These are phyloP conservation scores for Suillus spraguei DNA, from an alignment of 768 basidiomycete genomes.

Conservation along the genomic window DNA sequence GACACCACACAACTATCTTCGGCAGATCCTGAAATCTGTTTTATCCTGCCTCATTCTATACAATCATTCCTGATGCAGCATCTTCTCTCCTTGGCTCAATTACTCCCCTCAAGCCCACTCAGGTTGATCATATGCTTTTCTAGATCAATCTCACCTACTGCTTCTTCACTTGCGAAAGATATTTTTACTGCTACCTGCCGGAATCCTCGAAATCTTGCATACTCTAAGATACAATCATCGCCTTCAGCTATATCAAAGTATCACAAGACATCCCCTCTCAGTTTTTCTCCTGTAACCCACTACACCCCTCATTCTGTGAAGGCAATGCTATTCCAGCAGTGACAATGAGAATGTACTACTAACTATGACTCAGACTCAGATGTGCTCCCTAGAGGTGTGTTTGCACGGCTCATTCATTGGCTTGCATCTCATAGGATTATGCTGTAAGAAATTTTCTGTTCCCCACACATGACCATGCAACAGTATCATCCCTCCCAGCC, in stretches of 20 bases:
- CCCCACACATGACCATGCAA: slow-evolving; percentile 56
- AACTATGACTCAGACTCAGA: no score
- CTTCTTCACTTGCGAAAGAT: slow-evolving; percentile 72
- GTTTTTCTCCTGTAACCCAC: no score
- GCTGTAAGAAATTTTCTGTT: slow-evolving; percentile 70
- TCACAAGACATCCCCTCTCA: slow-evolving; percentile 69
- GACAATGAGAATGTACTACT: no score
- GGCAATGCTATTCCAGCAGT: no score
- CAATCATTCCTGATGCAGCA: slow-evolving; percentile 17
- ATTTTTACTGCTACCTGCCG: slow-evolving; percentile 57
- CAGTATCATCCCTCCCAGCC: slow-evolving; percentile 53
- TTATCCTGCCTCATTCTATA: slow-evolving; percentile 8
- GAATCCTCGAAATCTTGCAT: slow-evolving; percentile 63
- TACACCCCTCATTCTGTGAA: no score
- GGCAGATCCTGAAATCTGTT: neutral
- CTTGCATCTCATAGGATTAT: neutral
- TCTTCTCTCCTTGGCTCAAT: slow-evolving; percentile 22
- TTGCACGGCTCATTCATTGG: neutral
- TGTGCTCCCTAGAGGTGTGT: slow-evolving; percentile 72
- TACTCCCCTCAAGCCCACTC: slow-evolving; percentile 38
- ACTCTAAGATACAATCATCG: slow-evolving; percentile 85
- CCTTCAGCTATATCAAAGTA: slow-evolving; percentile 68
- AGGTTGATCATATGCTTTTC: slow-evolving; percentile 44
- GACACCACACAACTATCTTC: no score
- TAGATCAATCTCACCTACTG: slow-evolving; percentile 36